Conservation (phyloP, 129 eudicot species). For the Ambrosia trifida region DNA sequence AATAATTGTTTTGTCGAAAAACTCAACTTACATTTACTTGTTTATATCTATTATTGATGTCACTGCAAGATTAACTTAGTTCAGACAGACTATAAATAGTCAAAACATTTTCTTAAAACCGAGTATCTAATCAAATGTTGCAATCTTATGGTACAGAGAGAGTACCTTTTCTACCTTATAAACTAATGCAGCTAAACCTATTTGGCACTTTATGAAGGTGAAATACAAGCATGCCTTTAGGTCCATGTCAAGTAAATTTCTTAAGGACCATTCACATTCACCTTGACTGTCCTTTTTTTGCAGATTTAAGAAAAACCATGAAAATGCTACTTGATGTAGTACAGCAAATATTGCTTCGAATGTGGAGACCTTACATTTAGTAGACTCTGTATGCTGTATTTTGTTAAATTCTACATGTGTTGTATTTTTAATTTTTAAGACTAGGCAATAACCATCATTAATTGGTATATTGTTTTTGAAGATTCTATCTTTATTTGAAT, state of each 20-base stretch:
- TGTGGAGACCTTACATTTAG: conserved; percentile 9
- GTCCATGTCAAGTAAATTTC: conserved; percentile 23
- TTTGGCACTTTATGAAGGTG: conserved; percentile 10
- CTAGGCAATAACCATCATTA: neutral
- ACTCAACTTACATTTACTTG: neutral
- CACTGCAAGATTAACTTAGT: neutral
- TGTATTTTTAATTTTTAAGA: conserved; percentile 1
- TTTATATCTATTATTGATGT: neutral
- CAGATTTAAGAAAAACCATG: conserved; percentile 15
- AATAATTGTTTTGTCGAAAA: neutral
- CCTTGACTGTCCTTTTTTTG: conserved; percentile 18
- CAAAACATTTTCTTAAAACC: neutral
- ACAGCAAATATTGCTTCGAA: conserved; percentile 7
- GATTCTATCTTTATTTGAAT: neutral
- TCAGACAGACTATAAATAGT: neutral
- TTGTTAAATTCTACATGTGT: neutral
- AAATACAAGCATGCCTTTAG: conserved; percentile 22
- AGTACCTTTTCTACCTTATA: conserved; percentile 9
- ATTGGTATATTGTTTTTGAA: neutral
- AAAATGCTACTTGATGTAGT: conserved; percentile 8
- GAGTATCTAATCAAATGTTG: conserved; percentile 17
- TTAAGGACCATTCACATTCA: conserved; percentile 21
- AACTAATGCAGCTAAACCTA: conserved; percentile 13
- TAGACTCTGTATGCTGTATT: neutral
- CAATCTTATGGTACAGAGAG: conserved; percentile 15